A percentile compares a stretch with the other conserved stretches of the same genome.
Evolutionary conservation across 2,329 filamentous ascomycete genomes (phyloP).

Genomic region (Monosporascus sp.): DNA sequence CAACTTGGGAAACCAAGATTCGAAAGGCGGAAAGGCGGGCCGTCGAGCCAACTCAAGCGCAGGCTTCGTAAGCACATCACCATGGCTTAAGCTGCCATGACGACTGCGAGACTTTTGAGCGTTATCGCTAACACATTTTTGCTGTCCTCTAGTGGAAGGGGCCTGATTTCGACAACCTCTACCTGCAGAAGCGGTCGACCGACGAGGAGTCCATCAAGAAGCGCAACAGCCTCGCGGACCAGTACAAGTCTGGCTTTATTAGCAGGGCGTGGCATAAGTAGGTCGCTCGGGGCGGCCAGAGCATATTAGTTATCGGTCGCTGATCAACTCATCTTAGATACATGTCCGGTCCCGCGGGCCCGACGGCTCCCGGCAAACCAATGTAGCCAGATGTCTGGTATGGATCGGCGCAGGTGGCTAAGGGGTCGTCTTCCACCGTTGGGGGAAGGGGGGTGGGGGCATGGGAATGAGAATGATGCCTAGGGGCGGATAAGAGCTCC

Average conservation of each 20-base stretch:
- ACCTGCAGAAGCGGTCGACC: conserved; percentile 5
- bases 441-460: no score
- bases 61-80: conserved; percentile 1
- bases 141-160: conserved; percentile 3
- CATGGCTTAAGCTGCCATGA: no score
- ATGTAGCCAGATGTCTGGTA: not conserved
- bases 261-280: conserved; percentile 8
- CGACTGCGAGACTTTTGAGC: not conserved
- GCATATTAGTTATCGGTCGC: not conserved
- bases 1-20: conserved; percentile 3
- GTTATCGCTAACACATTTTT: not conserved
- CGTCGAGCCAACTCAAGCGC: conserved; percentile 1
- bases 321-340: not conserved
- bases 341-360: not conserved
- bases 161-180: conserved; percentile 6
- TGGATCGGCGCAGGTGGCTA: not conserved
- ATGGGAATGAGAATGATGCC: no score
- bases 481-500: no score
- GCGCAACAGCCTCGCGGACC: conserved; percentile 8
- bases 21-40: conserved; percentile 5
- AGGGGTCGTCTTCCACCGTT: not conserved
- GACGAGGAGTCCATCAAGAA: conserved; percentile 4
- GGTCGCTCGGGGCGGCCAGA: not conserved
- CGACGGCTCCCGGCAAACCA: not conserved
- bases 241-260: conserved; percentile 5